Evolutionary conservation across 345 rosid species (phyloP), one percentile per base, ranked within the genome.

Genomic region (Salix viminalis): DNA sequence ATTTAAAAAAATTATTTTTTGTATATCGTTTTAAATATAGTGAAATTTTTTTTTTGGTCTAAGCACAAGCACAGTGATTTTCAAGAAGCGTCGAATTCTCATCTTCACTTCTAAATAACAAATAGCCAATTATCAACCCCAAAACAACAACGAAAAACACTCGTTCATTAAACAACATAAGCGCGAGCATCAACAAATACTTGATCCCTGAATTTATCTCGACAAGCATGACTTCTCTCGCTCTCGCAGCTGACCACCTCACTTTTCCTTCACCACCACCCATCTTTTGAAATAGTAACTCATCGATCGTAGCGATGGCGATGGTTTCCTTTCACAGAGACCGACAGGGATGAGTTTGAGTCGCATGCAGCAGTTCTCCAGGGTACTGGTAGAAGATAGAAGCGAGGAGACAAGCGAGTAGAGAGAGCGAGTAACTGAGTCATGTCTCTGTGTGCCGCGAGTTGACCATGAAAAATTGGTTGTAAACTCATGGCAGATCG

Each of bases 141-240:
- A 80, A 16, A 34, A 92, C 90, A 39, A 92, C 79, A 2, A 95
- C 91, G 72, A 94, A 69, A 94, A 94, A 88, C 37, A 92, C 97
- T 16, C 98, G 95, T 11, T 89, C 97, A 73, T 94, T 94, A 80
- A 94, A 92, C 34, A 97, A 91, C 97, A 94, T 94, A 76, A 85
- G 84, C 36, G 90, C 94, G 5, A 91, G 87, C 97, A 94, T 92
- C 78, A 94, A 80, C 77, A 94, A 61, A 81, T 92, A 94, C 34
- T 91, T 97, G 77, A 91, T 73, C 65, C 87, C 92, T 4, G 97
- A 79, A 78, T 91, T 94, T 50, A 89, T 77, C 30, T 91, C 96
- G 60, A 91, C 90, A 23, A 91, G 84, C 56, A 81, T 12, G 13
- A 87, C 84, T 30, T 87, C 86, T 1, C 80, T 85, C 7, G 82